Evolutionary conservation across 139 green algal genomes (phyloP).

Genomic region (Pedinophyceae sp.): DNA sequence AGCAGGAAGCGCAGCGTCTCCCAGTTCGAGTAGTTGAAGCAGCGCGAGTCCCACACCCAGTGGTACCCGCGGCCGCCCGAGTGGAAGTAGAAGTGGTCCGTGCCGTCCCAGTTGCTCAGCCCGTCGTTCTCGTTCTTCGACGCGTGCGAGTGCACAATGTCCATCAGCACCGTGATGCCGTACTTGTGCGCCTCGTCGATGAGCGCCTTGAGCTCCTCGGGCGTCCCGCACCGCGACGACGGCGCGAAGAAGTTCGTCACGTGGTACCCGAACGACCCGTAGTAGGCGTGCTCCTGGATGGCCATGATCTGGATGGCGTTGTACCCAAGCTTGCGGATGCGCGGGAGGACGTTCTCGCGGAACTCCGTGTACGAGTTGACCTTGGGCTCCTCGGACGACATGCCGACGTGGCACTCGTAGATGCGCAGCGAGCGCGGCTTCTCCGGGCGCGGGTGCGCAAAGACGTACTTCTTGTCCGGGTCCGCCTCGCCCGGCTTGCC

Average conservation of each 20-base stretch:
- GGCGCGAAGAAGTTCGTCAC: slow-evolving; percentile 96
- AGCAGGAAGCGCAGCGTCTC: slow-evolving; percentile 89
- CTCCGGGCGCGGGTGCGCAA: slow-evolving; percentile 78
- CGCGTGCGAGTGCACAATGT: slow-evolving; percentile 81
- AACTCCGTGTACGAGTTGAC: slow-evolving; percentile 94
- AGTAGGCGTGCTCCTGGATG: slow-evolving; percentile 89
- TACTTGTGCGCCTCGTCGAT: slow-evolving; percentile 78
- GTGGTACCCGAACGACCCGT: slow-evolving; percentile 87
- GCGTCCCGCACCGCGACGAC: slow-evolving; percentile 76
- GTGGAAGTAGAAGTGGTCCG: slow-evolving; percentile 82
- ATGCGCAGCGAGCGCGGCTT: slow-evolving; percentile 75
- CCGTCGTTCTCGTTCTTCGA: slow-evolving; percentile 89
- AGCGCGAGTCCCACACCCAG: slow-evolving; percentile 96
- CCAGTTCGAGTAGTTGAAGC: slow-evolving; percentile 99
- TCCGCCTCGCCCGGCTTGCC: slow-evolving; percentile 35
- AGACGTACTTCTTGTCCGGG: slow-evolving; percentile 62
- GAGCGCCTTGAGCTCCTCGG: slow-evolving; percentile 93
- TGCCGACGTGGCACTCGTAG: slow-evolving; percentile 98
- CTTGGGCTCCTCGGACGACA: slow-evolving; percentile 59
- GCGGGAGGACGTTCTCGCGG: slow-evolving; percentile 73
- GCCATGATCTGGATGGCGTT: slow-evolving; percentile 99
- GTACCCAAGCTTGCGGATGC: slow-evolving; percentile 85
- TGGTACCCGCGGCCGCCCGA: slow-evolving; percentile 68
- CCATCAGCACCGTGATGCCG: slow-evolving; percentile 71
- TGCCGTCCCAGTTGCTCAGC: slow-evolving; percentile 98